Conservation (phyloP, 129 eudicot genomes). For the Artemisia annua region DNA sequence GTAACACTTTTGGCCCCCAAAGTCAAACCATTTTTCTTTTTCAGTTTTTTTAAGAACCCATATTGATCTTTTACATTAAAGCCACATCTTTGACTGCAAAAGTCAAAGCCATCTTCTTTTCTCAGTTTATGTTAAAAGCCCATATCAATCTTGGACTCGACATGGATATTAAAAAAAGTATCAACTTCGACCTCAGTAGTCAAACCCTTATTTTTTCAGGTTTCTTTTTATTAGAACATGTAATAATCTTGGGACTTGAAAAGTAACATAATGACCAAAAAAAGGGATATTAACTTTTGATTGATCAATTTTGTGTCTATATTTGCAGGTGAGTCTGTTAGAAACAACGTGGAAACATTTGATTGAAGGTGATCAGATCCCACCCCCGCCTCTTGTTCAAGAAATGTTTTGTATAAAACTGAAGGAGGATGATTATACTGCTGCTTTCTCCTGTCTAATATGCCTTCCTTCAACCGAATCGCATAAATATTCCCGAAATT, state of each 20-base stretch:
- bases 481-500: constrained; percentile 53
- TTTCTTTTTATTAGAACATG: neutral
- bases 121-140: neutral
- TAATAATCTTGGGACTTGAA: neutral
- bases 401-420: constrained; percentile 72
- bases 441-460: constrained; percentile 59
- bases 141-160: constrained; percentile 6
- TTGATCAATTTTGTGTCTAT: neutral
- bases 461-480: constrained; percentile 53
- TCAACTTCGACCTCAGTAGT: constrained; percentile 10
- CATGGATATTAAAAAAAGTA: constrained; percentile 1
- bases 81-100: constrained; percentile 10
- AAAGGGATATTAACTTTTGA: neutral
- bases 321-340: constrained; percentile 49
- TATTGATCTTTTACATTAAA: neutral
- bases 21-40: neutral
- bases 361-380: constrained; percentile 51
- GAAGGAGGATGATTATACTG: constrained; percentile 52
- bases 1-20: constrained; percentile 7
- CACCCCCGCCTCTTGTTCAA: constrained; percentile 58
- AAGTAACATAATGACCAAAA: neutral
- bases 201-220: neutral
- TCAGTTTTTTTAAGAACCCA: neutral
- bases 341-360: constrained; percentile 82
- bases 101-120: neutral